Evolutionary conservation across 768 basidiomycete genomes (phyloP).

Genomic region (Lentinus tigrinus): DNA sequence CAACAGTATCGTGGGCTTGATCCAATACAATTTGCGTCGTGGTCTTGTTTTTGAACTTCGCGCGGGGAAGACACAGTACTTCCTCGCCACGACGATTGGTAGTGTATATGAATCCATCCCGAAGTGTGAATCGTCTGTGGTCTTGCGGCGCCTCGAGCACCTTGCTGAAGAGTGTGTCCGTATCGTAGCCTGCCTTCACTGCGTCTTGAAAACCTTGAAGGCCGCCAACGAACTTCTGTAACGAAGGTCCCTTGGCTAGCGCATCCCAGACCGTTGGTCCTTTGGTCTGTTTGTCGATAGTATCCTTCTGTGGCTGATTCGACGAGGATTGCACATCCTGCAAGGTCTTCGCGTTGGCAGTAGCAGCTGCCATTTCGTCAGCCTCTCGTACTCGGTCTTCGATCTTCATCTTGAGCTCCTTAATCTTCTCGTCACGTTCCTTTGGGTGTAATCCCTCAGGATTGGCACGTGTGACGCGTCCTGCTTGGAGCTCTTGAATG

Average conservation of each 20-base stretch:
- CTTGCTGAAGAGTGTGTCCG: conserved; percentile 15
- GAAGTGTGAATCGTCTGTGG: conserved; percentile 2
- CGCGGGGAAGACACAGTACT: conserved; percentile 24
- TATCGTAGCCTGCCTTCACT: conserved; percentile 1
- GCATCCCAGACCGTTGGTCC: not conserved
- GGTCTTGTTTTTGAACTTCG: conserved; percentile 7
- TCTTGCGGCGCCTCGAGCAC: not conserved
- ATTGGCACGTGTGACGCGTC: not conserved
- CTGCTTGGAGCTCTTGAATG: not conserved
- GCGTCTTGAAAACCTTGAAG: not conserved
- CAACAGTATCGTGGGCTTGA: conserved; percentile 31
- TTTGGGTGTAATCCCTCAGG: not conserved
- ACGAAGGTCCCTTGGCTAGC: not conserved
- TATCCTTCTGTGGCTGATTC: not conserved
- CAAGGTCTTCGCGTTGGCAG: not conserved
- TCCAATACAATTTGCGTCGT: conserved; percentile 23
- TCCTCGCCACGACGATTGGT: not conserved
- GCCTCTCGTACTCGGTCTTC: not conserved
- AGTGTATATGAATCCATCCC: conserved; percentile 2
- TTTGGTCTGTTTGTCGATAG: not conserved
- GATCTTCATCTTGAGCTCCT: not conserved
- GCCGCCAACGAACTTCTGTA: not conserved
- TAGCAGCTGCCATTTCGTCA: not conserved
- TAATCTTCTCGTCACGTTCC: not conserved
- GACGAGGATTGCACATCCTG: too few relatives aligned